Evolutionary conservation across 768 basidiomycete species (phyloP), one percentile per base, ranked within the genome.

Genomic region (Russula griseocarnosa): DNA sequence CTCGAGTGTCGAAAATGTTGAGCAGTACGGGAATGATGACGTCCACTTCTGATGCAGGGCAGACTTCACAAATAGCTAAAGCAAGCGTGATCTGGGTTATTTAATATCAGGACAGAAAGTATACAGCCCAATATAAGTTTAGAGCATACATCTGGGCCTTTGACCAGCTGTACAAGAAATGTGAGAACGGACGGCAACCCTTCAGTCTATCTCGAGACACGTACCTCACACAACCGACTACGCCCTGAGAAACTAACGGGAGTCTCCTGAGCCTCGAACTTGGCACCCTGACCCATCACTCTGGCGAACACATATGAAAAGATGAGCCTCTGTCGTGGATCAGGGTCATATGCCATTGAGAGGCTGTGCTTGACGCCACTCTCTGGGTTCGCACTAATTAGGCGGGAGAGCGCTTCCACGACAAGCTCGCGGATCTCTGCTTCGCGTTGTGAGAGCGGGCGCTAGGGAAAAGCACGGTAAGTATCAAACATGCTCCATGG

Each of bases 341-440:
- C 88, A 24, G 78, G 73, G 69, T 91, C 87, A 69, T 92, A 93
- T 1, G 89, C 90, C 63, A 90, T 78, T 5, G 85, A 77, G 24
- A 95, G 82, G 69, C 89, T 93, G 72, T 95, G 91, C 73, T 93
- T 94, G 71, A 95, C 85, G 6, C 92, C 94, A 69, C 85, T 87
- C 70, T 94, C 91, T 18, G 90, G 86, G 71, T 96, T 96, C 14
- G 92, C 83, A 38, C 81, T 83, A 60, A 96, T 86, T 7, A 96
- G 79, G 65, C 93, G 86, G 0, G 92, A 83, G 8, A 96, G 81
- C 1, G 89, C 91, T 6, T 84, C 82, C 63, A 95, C 89, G 49
- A 92, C 86, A 18, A 91, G 76, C 63, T 92, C 87, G 16, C 88
- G 83, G 46, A 92, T 75, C 61, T 88, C 86, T 0, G 69, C 67